Percentiles rank a stretch among this genome's conserved stretches.
Evolutionary conservation across 192 early-diverging fungal genomes (phyloP).

Genomic region (Coemansia sp.): DNA sequence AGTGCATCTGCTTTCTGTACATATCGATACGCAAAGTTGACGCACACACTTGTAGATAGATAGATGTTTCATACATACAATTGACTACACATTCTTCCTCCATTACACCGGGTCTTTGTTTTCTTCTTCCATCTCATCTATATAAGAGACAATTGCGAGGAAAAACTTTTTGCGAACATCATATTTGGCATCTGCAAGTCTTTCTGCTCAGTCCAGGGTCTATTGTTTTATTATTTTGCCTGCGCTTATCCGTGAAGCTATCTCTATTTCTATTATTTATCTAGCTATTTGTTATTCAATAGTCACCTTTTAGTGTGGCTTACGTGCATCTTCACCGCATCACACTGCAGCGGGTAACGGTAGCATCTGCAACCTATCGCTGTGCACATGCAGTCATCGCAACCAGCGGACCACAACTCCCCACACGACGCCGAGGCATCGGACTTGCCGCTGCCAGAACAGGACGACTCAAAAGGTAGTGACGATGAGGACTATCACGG

Average conservation of each 20-base stretch:
- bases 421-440: background rate
- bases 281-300: background rate
- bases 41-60: background rate
- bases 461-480: background rate
- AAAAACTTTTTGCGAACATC: no score
- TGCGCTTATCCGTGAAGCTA: no score
- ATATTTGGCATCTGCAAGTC: no score
- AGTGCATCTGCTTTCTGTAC: background rate
- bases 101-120: no score
- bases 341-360: background rate
- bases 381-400: conserved; percentile 4
- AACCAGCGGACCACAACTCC: background rate
- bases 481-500: conserved; percentile 19
- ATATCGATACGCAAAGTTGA: background rate
- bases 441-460: background rate
- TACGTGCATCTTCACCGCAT: background rate
- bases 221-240: no score
- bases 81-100: background rate
- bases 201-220: no score
- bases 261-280: background rate
- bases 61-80: background rate
- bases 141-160: no score
- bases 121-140: no score
- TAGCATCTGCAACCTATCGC: background rate
- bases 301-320: background rate